These are phyloP conservation scores for Sphagnum tenellum DNA, from an alignment of 225 moss, liverwort and hornwort species.

Conservation along the genomic window DNA sequence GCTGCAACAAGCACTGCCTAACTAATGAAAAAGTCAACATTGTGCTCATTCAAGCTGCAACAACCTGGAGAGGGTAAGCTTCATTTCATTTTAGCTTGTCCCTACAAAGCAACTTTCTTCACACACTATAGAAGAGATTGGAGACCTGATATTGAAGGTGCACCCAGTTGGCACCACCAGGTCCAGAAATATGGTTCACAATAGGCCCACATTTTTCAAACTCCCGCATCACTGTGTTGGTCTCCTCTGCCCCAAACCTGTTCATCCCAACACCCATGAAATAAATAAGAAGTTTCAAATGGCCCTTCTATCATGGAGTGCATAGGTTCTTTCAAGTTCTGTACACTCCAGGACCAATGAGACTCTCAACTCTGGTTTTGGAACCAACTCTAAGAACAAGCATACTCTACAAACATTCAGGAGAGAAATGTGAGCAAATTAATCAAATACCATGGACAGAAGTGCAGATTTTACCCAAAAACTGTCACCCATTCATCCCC, in stretches of 20 bases:
- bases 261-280: not conserved
- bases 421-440: too few relatives aligned
- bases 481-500: slow-evolving; percentile 75
- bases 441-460: too few relatives aligned
- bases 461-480: slow-evolving; percentile 38
- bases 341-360: too few relatives aligned
- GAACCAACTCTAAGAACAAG: not conserved
- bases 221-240: slow-evolving; percentile 90
- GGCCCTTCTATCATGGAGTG: too few relatives aligned
- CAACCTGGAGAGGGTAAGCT: too few relatives aligned
- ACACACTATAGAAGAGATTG: not conserved
- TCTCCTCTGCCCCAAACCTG: slow-evolving; percentile 88
- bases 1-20: too few relatives aligned
- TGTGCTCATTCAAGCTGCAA: too few relatives aligned
- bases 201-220: slow-evolving; percentile 97
- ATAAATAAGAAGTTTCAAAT: not conserved
- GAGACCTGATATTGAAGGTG: slow-evolving; percentile 83
- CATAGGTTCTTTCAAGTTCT: too few relatives aligned
- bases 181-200: slow-evolving; percentile 83
- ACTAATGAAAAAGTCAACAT: too few relatives aligned
- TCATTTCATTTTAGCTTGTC: too few relatives aligned
- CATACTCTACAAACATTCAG: not conserved
- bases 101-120: too few relatives aligned
- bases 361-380: too few relatives aligned
- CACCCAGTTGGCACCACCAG: slow-evolving; percentile 92